Percentiles rank a stretch among this genome's conserved stretches.
phyloP scores from a whole-genome alignment of 352 stramenopile species.

The Pythium utonaiense region DNA sequence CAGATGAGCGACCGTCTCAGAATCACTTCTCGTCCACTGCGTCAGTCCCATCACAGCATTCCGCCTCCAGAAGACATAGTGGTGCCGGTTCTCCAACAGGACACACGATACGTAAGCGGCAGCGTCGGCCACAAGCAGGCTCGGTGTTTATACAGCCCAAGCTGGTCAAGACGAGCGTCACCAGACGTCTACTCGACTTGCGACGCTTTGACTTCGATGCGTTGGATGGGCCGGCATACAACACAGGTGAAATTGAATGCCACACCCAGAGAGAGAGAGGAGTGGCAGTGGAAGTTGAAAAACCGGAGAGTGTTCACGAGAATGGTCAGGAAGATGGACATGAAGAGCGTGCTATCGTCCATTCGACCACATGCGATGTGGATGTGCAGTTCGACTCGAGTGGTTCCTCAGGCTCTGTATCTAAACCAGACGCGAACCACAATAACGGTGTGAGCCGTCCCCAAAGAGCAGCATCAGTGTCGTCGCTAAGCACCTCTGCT shows the following conservation, averaged over 20 bases:
- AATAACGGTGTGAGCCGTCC: background rate
- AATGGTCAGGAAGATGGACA: background rate
- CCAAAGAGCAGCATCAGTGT: too few species aligned
- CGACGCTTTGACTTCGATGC: constrained; percentile 1
- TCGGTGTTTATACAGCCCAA: constrained; percentile 21
- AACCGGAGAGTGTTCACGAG: background rate
- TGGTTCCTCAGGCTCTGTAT: background rate
- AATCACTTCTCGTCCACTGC: background rate
- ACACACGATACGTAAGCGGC: background rate
- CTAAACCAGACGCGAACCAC: background rate
- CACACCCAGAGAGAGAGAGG: background rate
- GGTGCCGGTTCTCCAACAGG: background rate
- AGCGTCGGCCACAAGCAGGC: background rate
- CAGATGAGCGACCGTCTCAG: constrained; percentile 10
- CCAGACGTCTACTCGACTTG: constrained; percentile 11
- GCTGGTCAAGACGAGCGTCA: constrained; percentile 5
- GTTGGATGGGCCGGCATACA: background rate
- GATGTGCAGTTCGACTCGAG: background rate
- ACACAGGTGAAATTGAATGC: background rate
- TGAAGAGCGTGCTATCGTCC: background rate
- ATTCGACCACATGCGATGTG: background rate
- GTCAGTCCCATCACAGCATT: background rate
- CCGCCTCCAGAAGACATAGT: constrained; percentile 2
- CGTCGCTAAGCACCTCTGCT: background rate
- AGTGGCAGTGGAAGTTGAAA: background rate